phyloP scores from a whole-genome alignment of 495 filamentous ascomycete species.

The Xylaria intraflava region DNA sequence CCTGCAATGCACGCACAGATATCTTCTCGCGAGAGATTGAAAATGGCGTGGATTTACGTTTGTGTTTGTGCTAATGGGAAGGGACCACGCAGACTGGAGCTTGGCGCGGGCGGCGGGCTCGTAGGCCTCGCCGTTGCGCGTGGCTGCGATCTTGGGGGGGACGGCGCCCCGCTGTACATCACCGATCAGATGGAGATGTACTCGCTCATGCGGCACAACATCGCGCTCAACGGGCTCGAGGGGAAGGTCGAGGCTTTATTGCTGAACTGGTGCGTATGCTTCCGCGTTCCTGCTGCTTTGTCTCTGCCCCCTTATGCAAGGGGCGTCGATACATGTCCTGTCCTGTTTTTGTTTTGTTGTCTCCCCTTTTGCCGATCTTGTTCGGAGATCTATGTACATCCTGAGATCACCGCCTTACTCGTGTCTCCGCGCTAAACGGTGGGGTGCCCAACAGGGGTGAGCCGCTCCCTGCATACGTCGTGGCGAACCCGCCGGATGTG shows the following conservation, averaged over 20 bases:
- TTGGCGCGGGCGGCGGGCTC: constrained; percentile 87
- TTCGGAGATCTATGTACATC: too few species aligned
- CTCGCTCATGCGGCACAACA: constrained; percentile 74
- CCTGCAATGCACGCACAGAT: neutral
- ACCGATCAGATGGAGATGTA: constrained; percentile 87
- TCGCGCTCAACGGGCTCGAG: constrained; percentile 66
- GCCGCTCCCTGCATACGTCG: constrained; percentile 41
- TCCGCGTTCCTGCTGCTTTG: neutral
- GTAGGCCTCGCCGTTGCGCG: constrained; percentile 66
- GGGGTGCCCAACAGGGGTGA: constrained; percentile 40
- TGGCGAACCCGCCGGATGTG: constrained; percentile 55
- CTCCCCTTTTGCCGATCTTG: neutral
- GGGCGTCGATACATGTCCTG: neutral
- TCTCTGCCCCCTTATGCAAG: neutral
- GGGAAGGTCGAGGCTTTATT: constrained; percentile 52
- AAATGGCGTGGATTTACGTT: neutral
- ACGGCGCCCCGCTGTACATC: constrained; percentile 50
- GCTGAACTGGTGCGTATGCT: constrained; percentile 68
- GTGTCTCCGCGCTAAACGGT: neutral
- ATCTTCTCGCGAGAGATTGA: neutral
- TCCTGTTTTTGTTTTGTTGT: neutral
- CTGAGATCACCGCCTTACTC: too few species aligned
- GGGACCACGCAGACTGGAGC: constrained; percentile 60
- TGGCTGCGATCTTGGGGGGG: constrained; percentile 41
- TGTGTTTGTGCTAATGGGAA: neutral